Base-by-base conservation (phyloP, 2,329 filamentous ascomycete genomes). In the Cladosporium sp. region DNA sequence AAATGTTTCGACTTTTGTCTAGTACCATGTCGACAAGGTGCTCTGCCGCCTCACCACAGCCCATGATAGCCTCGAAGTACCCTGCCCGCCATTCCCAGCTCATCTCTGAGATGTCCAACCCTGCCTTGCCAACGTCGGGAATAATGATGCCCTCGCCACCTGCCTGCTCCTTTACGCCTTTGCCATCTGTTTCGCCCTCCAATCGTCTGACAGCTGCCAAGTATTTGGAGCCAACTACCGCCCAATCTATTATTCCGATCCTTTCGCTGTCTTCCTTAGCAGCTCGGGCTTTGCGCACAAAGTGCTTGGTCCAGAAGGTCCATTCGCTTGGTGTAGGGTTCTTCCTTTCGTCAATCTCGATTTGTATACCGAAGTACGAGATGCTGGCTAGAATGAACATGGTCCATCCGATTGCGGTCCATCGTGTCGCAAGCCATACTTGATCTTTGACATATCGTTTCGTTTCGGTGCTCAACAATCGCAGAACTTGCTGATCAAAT, bases 261-360 rank as follows among this genome's bases (percentile, higher is more conserved):
- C 77, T 11, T 83, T 80, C 14, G 81, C 79, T 43, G 85, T 79
- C 62, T 84, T 82, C 79, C 4, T 60, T 50, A 2, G 60, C 60
- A 36, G 59, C 61, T 49, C 70, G 61, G 3, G 88, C 88, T 52
- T 83, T 82, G 40, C 90, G 83, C 62, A 89, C 80, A 39, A 81
- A 79, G 74, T 88, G 84, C 22, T 91, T 81, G 47, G 88, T 90
- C 63, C 84, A 75, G 72, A 86, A 88, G 0, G 78, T 78, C 91
- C 92, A 97, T 71, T 96, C 92, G 25, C 84, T 82, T 1, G 93
- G 92, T 1, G 90, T 92, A 0, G 92, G 92, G 70, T 87, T 90
- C 55, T 83, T 79, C 50, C 87, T 82, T 75, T 97, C 92, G 45
- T 90, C 78, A 61, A 81, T 78, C 73, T 96, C 90, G 68, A 92